Base-by-base conservation (phyloP, 257 asterid species). In the Knoxia roxburghii region DNA sequence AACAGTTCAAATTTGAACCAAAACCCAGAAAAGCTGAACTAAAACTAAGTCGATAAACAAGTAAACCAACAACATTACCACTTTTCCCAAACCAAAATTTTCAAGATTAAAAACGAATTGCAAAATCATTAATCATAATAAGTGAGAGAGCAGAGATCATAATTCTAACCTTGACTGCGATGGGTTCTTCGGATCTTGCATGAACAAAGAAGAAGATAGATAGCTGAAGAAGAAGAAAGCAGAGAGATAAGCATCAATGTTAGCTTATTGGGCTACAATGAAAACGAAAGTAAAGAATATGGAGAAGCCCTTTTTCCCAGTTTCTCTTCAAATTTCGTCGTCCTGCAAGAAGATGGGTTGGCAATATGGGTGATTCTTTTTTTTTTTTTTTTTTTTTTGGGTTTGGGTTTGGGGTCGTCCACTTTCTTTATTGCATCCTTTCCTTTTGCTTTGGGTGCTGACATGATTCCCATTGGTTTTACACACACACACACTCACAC, bases 181-280 rank as follows among this genome's bases (percentile, higher is more conserved):
- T 20, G 83, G 69, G 67, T 56, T 67, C 63, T 75, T 75, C 27
- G 83, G 83, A 78, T 75, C 86, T 78, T 81, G 86, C 83, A 81
- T 81, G 74, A 78, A 78, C 81, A 75, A 24, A 35, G n/a, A 39
- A 66, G 70, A 64, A 52, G 64, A 33, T 24, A 48, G 60, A 15
- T 65, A 13, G 58, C 55, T 57, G 29, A 35, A 69, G 51, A 67
- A 37, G 70, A 66, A 52, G 70, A 75, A 65, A 43, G 64, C 26
- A 33, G 71, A 75, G 68, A 52, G 41, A 37, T 9, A 37, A 37
- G 72, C 45, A 46, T 30, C 53, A 64, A 65, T 68, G 56, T 35
- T n/a, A 62, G 61, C 65, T 77, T 68, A 77, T 74, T 69, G 33
- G 75, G 45, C 49, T 55, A 30, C 63, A 73, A 65, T 56, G 46